A percentile compares a stretch with the other conserved stretches of the same genome.
Conservation (phyloP, 495 filamentous ascomycete genomes). For the Chaetomium fimeti region DNA sequence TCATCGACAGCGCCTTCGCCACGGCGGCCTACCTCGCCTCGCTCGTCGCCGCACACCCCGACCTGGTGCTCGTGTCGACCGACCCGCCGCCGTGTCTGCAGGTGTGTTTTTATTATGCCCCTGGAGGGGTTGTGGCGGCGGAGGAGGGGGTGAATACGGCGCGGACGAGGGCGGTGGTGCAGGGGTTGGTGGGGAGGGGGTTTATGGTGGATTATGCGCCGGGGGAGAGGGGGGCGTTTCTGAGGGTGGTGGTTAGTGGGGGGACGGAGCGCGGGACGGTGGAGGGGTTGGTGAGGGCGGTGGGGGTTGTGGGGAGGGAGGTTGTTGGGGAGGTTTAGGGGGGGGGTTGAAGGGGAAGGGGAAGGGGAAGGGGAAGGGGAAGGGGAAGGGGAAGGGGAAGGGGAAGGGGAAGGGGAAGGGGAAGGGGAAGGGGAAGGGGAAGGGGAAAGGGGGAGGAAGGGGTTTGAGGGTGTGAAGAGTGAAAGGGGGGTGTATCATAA, state of each 20-base stretch:
- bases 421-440: too few relatives aligned
- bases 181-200: constrained; percentile 64
- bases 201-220: constrained; percentile 97
- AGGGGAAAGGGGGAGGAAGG: neutral
- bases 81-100: constrained; percentile 86
- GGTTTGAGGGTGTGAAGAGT: too few relatives aligned
- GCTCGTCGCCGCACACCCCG: constrained; percentile 49
- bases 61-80: constrained; percentile 70
- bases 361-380: neutral
- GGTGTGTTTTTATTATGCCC: constrained; percentile 88
- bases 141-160: constrained; percentile 62
- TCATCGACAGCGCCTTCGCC: constrained; percentile 68
- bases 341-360: neutral
- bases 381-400: neutral
- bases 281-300: constrained; percentile 69
- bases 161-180: constrained; percentile 66
- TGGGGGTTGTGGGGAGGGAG: constrained; percentile 63
- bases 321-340: constrained; percentile 27
- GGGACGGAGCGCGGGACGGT: constrained; percentile 70
- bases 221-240: constrained; percentile 74
- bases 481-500: neutral
- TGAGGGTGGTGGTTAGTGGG: constrained; percentile 83
- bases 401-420: too few relatives aligned
- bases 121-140: constrained; percentile 51
- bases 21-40: constrained; percentile 63